Base-by-base conservation (phyloP, 148 eudicot genomes). In the Suaeda aralocaspica region DNA sequence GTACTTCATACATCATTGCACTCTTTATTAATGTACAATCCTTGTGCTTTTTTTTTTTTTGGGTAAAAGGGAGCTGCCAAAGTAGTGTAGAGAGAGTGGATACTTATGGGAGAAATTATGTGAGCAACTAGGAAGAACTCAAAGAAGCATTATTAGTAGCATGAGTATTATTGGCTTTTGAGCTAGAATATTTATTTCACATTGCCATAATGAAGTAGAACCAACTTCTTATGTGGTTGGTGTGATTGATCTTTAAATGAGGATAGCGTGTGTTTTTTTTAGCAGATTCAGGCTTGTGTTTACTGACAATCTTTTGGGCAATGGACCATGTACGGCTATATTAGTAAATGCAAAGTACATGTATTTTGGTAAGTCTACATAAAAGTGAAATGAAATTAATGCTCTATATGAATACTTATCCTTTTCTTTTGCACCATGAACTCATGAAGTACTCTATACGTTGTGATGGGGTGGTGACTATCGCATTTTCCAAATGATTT, bases 181-280 rank as follows among this genome's bases (percentile, higher is more conserved):
- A 56, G 13, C 59, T 25, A 56, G 28, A 26, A 26, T 25, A 25
- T 26, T 26, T 25, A 56, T 26, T 26, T 13, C 1, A 29, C 18
- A 53, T 53, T 22, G 24, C 49, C 49, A 49, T 49, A 57, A 29
- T 57, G 30, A 57, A 14, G 36, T 12, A 57, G 61, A 26, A 29
- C 33, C 62, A 58, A 29, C 39, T 58, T 58, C 62, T 58, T 16
- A 24, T 58, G 39, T 28, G 60, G 60, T 29, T 58, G 62, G 62
- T 58, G 15, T 16, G 36, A 58, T 49, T 6, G 0, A n/a, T 49
- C 22, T 16, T 49, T 49, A 49, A 49, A 18, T 49, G 53, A 49
- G 53, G 53, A 49, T 49, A 22, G 22, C 19, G 53, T 19, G 53
- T 49, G 53, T 4, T 2, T 49, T 49, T 49, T 49, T 49, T 19